Base-by-base conservation (phyloP, 179 eudicot species). In the Dionaea muscipula region DNA sequence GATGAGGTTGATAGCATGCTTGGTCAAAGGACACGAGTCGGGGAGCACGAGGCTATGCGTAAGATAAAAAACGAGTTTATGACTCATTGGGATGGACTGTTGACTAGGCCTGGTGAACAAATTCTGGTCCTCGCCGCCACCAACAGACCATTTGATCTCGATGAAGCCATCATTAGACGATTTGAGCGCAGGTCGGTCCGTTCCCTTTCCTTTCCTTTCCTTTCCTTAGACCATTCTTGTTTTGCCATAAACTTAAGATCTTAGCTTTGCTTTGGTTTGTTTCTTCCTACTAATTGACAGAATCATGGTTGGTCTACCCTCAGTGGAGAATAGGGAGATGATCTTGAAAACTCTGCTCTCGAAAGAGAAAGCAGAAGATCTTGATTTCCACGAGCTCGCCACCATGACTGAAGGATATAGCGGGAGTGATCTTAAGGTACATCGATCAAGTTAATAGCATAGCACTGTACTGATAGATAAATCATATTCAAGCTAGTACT, bases 31-130 rank as follows among this genome's bases (percentile, higher is more conserved):
- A 85, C 94, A 22, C 74, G 94, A 62, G 96, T 76, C 27, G 96
- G 96, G 40, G 96, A 88, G 75, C 96, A 88, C n/a, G 96, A 88
- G 73, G 96, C 96, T 14, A 88, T 88, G 96, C 67, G 96, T 62
- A 88, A 88, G 45, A 88, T 88, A 28, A 88, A 88, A 70, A 88
- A 88, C 37, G 96, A 88, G 78, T 88, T 88, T 57, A 88, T 88
- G 96, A 63, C 93, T 26, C 94, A 85, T 48, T 88, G 96, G 96
- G 96, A 88, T 71, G 94, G 96, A 24, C 69, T 88, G 26, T 60
- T 88, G 78, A 80, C 91, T 3, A 88, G 76, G 38, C 77, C 85
- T 0, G 94, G 88, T 19, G 91, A 88, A 68, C 81, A 79, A 17
- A 88, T 88, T 47, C 93, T 88, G 43, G 96, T 88, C 64, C 96